Evolutionary conservation across 1,284 basidiomycete genomes (phyloP), one percentile per base, ranked within the genome.

Genomic region (Cryptococcus maquisensis): DNA sequence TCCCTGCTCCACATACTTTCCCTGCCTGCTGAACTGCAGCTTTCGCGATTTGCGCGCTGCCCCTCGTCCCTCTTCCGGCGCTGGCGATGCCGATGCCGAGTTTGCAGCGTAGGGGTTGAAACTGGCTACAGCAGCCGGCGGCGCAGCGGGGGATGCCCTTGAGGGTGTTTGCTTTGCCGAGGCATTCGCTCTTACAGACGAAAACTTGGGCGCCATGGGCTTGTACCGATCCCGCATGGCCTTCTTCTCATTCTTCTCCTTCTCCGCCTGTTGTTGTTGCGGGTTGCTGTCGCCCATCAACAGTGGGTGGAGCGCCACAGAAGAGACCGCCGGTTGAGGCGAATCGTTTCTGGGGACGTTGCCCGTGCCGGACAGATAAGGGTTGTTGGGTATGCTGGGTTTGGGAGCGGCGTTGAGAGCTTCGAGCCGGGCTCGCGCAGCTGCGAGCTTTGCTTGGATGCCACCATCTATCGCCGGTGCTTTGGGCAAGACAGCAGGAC

Each of bases 161-260:
- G 50, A 41, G 3, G 53, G 35, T 23, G 58, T 38, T 18, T 40
- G 24, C 4, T 53, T 12, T 0, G 80, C 76, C 37, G 58, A 56
- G 3, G 60, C 57, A 40, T 73, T 68, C 23, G 85, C 87, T 79
- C 87, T 92, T 74, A 95, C 92, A 4, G 90, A 90, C 0, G 91
- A 88, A 73, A 96, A 97, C 74, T 96, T 97, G 51, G 93, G 93
- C 61, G 92, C 90, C 91, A 96, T 96, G 8, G 93, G 90, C 72
- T 92, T 94, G 77, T 94, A 95, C 56, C 87, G 55, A 62, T 74
- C 63, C 51, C 64, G 49, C 57, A 70, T 50, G 18, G 66, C 63
- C 52, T 60, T 63, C 62, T 73, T 72, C 52, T 71, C 73, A 52
- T 74, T 71, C 64, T 69, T 69, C 50, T 70, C 65, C 52, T 73